Evolutionary conservation across 2,329 filamentous ascomycete species (phyloP), one percentile per base, ranked within the genome.

Genomic region (Aspergillus hiratsukae): DNA sequence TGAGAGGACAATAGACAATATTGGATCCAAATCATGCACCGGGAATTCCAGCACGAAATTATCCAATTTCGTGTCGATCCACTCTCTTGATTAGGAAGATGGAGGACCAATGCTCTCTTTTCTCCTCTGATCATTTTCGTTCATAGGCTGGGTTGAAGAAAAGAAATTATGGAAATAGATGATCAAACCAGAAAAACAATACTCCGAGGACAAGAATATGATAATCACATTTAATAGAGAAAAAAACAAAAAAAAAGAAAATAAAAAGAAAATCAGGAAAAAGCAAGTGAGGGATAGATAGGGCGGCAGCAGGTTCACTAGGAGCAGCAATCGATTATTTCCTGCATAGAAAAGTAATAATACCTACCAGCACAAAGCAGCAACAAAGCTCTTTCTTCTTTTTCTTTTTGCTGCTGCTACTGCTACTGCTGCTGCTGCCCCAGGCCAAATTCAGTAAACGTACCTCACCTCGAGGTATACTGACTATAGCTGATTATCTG

Each of bases 41-140:
- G 29, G 29, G 40, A 19, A 46, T 43, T 41, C 25, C 17, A 49
- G 35, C 31, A 52, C 11, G 40, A 48, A 48, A 50, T 49, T 35
- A 27, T 49, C 21, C 25, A 51, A 48, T 57, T 35, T 52, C 49
- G 53, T 25, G 31, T 43, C 14, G 53, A 52, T 27, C 49, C 53
- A 56, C 53, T 49, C 27, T n/a, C 17, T 37, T 19, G 10, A 45
- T 45, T 45, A 35, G 45, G 43, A 45, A 21, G 50, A 40, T 51
- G 46, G 25, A 49, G 19, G 25, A 23, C 7, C 19, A 21, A 21
- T 31, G n/a, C n/a, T 49, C 31, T 50, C 28, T 50, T 28, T 49
- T 23, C n/a, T 35, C n/a, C 23, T 9, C 14, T 17, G 3, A 23
- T 45, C 10, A 23, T 10, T 21, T 23, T 45, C 8, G 19, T 14